Evolutionary conservation across 305 asterid genomes (phyloP), one percentile per base, ranked within the genome.

Genomic region (Lippia alba): DNA sequence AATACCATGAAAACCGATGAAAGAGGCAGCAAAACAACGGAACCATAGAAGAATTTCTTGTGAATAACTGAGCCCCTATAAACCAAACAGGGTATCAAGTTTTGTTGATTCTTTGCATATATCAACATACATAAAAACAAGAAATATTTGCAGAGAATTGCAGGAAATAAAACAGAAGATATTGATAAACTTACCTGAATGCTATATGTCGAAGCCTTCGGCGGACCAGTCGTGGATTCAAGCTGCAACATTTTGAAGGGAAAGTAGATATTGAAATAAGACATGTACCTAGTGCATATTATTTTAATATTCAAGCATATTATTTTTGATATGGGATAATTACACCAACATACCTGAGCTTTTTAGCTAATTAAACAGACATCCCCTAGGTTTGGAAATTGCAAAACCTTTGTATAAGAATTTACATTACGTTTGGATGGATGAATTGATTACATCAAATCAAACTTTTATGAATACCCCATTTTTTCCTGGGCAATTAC

Each of bases 201-300:
- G 99, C 98, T 15, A 94, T 64, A 78, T 92, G 97, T 3, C 97
- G 86, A 53, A 92, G 77, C 81, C 98, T 92, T 83, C 96, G 82
- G 56, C 97, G 97, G 63, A 92, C 99, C 64, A 90, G 92, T 46
- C 89, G 82, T 39, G 87, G 90, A 82, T 88, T 87, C 76, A 94
- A 82, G 78, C 99, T 91, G 92, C 56, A 65, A 78, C 46, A 41
- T 55, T 57, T 40, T 72, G 68, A 50, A 67, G 62, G 50, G 69
- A 65, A 63, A 56, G 61, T 65, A 14, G 8, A 44, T 71, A 46
- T 10, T 14, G n/a, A 69, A 77, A 56, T 40, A 59, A 70, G 51
- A 54, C 60, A 44, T 71, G 58, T 1, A 17, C 18, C 20, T 24
- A 50, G 41, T 10, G 24, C 73, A 50, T 50, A 30, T 24, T 51